A percentile compares a stretch with the other conserved stretches of the same genome.
Conservation (phyloP, 2,329 filamentous ascomycete species). For the Ceratocystis harringtonii region DNA sequence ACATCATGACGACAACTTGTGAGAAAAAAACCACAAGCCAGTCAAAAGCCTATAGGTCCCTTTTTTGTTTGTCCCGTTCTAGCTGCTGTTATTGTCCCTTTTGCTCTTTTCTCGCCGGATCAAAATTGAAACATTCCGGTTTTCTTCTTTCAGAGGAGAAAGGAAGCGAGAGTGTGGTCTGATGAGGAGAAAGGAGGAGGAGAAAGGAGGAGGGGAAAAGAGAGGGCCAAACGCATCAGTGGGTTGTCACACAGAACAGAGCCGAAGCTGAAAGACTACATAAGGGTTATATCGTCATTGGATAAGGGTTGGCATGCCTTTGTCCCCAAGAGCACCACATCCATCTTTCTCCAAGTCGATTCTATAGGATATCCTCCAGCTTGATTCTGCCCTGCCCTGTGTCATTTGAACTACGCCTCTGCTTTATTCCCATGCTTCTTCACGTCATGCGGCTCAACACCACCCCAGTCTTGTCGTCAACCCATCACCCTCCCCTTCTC, state of each 20-base stretch:
- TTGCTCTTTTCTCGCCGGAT: too few species aligned
- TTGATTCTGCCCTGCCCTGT: too few species aligned
- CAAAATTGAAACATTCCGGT: too few species aligned
- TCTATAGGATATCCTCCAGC: too few species aligned
- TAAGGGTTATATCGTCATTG: neutral
- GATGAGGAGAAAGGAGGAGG: neutral
- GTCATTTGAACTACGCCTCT: too few species aligned
- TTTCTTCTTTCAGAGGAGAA: neutral
- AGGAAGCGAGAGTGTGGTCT: neutral
- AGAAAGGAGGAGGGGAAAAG: neutral
- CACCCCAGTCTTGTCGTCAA: neutral
- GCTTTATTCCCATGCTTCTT: neutral
- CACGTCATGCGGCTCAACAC: neutral
- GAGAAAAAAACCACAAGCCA: neutral
- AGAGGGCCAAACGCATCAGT: too few species aligned
- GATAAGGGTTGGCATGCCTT: neutral
- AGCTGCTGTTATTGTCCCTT: too few species aligned
- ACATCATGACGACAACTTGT: neutral
- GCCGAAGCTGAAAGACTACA: neutral
- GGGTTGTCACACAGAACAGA: neutral
- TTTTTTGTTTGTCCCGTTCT: neutral
- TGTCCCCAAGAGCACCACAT: neutral
- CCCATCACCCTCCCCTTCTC: neutral
- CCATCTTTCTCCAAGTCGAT: neutral
- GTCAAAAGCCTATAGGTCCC: neutral